Percentiles rank a stretch among this genome's conserved stretches.
Conservation (phyloP, 1,284 basidiomycete genomes). For the Rhodotorula sp. region DNA sequence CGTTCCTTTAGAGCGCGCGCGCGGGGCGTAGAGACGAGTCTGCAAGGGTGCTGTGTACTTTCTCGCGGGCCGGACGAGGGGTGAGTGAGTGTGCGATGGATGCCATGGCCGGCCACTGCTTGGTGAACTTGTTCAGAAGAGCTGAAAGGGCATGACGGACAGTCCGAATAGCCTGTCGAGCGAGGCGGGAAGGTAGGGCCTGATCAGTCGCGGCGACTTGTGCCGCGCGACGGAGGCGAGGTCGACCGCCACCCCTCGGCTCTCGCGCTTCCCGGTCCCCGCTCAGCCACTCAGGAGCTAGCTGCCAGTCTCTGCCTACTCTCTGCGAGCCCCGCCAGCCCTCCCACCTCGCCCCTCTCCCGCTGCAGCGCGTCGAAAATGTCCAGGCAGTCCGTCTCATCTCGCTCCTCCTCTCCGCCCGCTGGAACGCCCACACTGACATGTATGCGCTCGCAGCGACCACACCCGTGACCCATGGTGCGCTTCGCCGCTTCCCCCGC, state of each 20-base stretch:
- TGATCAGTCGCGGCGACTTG: too few species aligned
- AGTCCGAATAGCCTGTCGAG: too few species aligned
- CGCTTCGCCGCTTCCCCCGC: background rate
- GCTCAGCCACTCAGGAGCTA: background rate
- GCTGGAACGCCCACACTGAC: background rate
- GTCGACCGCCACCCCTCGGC: background rate
- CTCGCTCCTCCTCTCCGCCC: background rate
- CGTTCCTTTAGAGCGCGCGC: constrained; percentile 69
- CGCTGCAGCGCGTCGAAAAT: background rate
- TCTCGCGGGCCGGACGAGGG: too few species aligned
- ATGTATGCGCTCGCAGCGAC: constrained; percentile 14
- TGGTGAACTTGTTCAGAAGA: too few species aligned
- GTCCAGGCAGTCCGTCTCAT: constrained; percentile 35
- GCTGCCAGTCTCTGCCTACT: background rate
- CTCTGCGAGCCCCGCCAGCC: background rate
- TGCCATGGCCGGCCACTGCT: too few species aligned
- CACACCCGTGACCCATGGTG: constrained; percentile 45
- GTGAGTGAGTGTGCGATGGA: background rate
- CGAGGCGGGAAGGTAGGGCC: too few species aligned
- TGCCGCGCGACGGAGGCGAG: background rate
- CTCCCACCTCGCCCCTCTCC: too few species aligned
- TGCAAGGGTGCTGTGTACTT: background rate
- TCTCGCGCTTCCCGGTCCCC: background rate
- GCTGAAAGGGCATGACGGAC: too few species aligned
- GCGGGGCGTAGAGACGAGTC: background rate